Evolutionary conservation across 2,329 filamentous ascomycete species (phyloP).

Genomic region (Fusarium mangiferae): DNA sequence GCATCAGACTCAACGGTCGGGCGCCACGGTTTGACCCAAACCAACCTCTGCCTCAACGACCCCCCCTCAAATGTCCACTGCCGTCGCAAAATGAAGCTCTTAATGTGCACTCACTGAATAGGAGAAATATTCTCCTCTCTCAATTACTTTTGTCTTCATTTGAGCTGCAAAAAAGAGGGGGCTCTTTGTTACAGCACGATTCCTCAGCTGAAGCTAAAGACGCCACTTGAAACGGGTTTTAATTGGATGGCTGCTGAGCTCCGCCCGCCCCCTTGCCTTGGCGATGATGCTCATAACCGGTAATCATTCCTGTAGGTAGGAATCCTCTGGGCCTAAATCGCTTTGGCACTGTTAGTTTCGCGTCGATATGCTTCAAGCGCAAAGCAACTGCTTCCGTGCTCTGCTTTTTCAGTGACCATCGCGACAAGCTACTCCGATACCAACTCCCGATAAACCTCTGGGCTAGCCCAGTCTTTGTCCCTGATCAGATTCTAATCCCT

Average conservation of each 20-base stretch:
- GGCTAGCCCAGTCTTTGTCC: not conserved
- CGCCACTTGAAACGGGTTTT: slow-evolving; percentile 22
- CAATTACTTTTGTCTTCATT: not conserved
- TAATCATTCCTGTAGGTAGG: not conserved
- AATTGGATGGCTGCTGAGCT: slow-evolving; percentile 10
- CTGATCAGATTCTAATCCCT: not conserved
- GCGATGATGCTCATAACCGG: not conserved
- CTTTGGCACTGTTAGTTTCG: not conserved
- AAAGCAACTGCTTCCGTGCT: not conserved
- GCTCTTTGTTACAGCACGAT: not conserved
- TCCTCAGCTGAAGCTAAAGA: slow-evolving; percentile 18
- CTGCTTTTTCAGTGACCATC: not conserved
- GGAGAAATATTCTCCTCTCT: not conserved
- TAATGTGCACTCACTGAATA: fast-evolving
- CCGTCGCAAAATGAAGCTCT: not conserved
- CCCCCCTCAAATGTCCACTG: not conserved
- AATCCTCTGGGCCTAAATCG: not conserved
- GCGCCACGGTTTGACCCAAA: slow-evolving; percentile 1
- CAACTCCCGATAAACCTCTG: not conserved
- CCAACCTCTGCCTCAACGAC: not conserved
- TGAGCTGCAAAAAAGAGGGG: slow-evolving; percentile 7
- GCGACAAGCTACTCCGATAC: not conserved
- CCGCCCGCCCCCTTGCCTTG: slow-evolving; percentile 6
- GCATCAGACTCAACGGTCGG: not conserved
- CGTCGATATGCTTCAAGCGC: fast-evolving